Evolutionary conservation across 176 grass and related monocot species (phyloP), one percentile per base, ranked within the genome.

Genomic region (Thalia dealbata): DNA sequence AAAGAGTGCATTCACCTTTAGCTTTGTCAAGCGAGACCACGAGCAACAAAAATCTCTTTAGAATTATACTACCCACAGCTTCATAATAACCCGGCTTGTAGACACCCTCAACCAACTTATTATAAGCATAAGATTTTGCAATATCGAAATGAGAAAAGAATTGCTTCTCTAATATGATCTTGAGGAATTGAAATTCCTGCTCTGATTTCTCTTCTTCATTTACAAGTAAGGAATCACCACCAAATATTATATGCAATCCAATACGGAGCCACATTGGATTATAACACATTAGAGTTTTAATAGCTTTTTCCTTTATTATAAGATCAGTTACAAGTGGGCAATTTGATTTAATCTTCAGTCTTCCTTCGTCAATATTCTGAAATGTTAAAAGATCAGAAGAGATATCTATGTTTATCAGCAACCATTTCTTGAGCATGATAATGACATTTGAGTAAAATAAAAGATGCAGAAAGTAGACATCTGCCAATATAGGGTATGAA

Each of bases 11-110:
- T 78, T 87, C 84, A 55, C 68, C 35, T 81, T 91, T 91, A 26
- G 81, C 79, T 77, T 75, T 84, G 73, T 91, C 88, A 73, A 91
- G 76, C 59, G 82, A 65, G 42, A 61, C 73, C 44, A 84, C 82
- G 71, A 91, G 82, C 73, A 91, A 78, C 73, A 91, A 74, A 70
- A 84, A 66, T 72, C 88, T 87, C 75, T 91, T 91, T 73, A 91
- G 64, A 65, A 87, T 70, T 18, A 82, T 79, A 63, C 64, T 71
- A 30, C 81, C 72, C 22, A 79, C 21, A 58, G 73, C 38, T 74
- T 87, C 81, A 61, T 64, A 64, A 65, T 70, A 79, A 52, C 55
- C 72, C 38, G 73, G 81, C 66, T 56, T 73, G n/a, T 55, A 66
- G 27, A 61, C 63, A 46, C 84, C 72, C 71, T 81, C 68, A 15